Base-by-base conservation (phyloP, 495 filamentous ascomycete species). In the Thozetella sp. region DNA sequence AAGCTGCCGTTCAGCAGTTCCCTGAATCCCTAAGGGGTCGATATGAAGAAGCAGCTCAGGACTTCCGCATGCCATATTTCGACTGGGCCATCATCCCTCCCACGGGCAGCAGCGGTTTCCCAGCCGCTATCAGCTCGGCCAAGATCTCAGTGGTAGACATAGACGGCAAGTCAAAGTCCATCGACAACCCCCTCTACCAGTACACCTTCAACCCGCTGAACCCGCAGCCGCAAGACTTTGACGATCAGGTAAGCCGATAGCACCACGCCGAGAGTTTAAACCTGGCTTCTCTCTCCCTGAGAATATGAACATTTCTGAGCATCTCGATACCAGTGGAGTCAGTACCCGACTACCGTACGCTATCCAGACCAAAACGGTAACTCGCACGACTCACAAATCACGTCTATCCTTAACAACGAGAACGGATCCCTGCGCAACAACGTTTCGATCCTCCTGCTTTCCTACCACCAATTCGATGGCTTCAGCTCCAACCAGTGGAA, bases 401-500 rank as follows among this genome's bases (percentile, higher is more conserved):
- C 75, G 1, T 62, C 71, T 2, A 71, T 79, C 22, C 62, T 88
- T 19, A 73, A 83, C 62, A 77, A 72, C 37, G 65, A 82, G 48
- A 51, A 70, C 63, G 58, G 65, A 3, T 70, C 67, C 52, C 64
- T 80, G 64, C 63, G 67, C 54, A 64, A 73, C 68, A 71, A 83
- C 71, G 66, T 80, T 63, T 65, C 82, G 17, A 59, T 88, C 22
- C 83, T 88, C 66, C 80, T 83, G 60, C 67, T 89, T 9, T 82
- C 87, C 43, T 84, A 83, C 67, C 68, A 76, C 24, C 74, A 84
- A 53, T 88, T 83, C 63, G 74, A 77, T 19, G 70, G 73, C 19
- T 84, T 88, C 64, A 84, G 81, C 62, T 88, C 80, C 66, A 84
- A 85, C 67, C 71, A 69, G 0, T 84, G 81, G 81, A 76, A 79